These are phyloP conservation scores for Leishmania aethiopica DNA, from an alignment of 208 protist genomes.

Conservation along the genomic window DNA sequence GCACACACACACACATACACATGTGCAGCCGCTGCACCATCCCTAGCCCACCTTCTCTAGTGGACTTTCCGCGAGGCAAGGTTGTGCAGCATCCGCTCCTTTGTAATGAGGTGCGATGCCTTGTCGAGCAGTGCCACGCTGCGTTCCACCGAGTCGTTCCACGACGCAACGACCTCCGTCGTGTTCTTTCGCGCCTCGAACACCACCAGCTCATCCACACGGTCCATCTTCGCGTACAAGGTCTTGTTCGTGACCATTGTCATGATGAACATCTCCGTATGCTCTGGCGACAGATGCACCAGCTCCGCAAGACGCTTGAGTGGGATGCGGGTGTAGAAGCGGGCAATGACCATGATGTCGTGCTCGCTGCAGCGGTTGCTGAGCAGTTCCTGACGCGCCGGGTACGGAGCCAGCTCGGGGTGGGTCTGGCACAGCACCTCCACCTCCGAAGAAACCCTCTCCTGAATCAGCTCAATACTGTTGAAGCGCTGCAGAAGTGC, in stretches of 20 bases:
- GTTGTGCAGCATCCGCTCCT: conserved; percentile 93
- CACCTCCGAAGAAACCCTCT: conserved; percentile 57
- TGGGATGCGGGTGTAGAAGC: conserved; percentile 95
- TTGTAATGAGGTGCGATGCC: conserved; percentile 94
- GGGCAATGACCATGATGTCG: conserved; percentile 94
- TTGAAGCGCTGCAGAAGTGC: conserved; percentile 82
- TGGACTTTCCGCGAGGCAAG: conserved; percentile 33
- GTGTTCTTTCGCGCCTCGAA: conserved; percentile 92
- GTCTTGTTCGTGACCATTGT: conserved; percentile 90
- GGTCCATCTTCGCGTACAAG: conserved; percentile 95
- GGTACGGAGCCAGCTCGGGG: conserved; percentile 59
- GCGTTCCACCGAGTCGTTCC: conserved; percentile 86
- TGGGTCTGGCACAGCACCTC: conserved; percentile 72
- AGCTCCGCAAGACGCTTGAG: conserved; percentile 89
- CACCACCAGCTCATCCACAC: conserved; percentile 90
- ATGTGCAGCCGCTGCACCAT: background rate
- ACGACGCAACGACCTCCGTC: conserved; percentile 88
- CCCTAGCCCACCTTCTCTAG: conserved; percentile 7
- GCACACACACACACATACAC: conserved; percentile 4
- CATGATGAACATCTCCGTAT: conserved; percentile 94
- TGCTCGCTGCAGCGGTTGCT: conserved; percentile 95
- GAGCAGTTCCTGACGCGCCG: conserved; percentile 75
- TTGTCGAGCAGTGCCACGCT: conserved; percentile 92
- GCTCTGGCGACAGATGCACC: conserved; percentile 83
- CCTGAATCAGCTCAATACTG: conserved; percentile 87